phyloP scores from a whole-genome alignment of 352 stramenopile species.

The Globisporangium iwayamae region DNA sequence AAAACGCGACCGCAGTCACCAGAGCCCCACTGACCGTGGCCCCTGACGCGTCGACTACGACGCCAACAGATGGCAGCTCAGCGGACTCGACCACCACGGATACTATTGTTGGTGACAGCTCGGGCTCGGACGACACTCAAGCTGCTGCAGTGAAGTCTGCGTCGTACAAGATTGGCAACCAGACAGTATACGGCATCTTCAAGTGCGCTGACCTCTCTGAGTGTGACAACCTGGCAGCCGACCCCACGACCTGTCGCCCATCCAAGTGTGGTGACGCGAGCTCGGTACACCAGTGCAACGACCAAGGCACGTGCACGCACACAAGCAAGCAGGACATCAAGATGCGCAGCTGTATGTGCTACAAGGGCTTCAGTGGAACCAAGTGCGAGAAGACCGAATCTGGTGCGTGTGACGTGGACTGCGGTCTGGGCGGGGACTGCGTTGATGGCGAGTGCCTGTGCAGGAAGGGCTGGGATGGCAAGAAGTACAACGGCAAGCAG shows the following conservation, averaged over 20 bases:
- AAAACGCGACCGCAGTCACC: not conserved
- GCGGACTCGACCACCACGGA: not conserved
- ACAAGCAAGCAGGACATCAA: conserved; percentile 51
- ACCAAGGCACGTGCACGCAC: conserved; percentile 75
- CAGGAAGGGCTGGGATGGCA: conserved; percentile 41
- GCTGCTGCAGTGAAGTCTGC: conserved; percentile 17
- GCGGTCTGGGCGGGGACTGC: conserved; percentile 41
- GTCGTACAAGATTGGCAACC: conserved; percentile 53
- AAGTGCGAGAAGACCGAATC: conserved; percentile 45
- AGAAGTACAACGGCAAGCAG: conserved; percentile 42
- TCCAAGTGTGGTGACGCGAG: conserved; percentile 27
- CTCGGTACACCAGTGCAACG: conserved; percentile 39
- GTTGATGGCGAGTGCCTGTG: conserved; percentile 40
- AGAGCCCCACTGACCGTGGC: conserved; percentile 9
- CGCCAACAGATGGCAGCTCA: conserved; percentile 1
- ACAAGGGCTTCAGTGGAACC: conserved; percentile 34
- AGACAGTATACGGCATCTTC: conserved; percentile 56
- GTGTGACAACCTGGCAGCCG: conserved; percentile 35
- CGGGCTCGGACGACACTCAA: conserved; percentile 19
- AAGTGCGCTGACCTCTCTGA: conserved; percentile 41
- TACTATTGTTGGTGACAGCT: conserved; percentile 22
- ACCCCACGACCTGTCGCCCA: conserved; percentile 30
- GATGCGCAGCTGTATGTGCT: conserved; percentile 50
- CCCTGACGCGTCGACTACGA: not conserved
- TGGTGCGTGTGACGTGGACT: conserved; percentile 53